Conservation (phyloP, 1,139 yeast genomes). For the Hyphopichia wangnamkhiaoensis region DNA sequence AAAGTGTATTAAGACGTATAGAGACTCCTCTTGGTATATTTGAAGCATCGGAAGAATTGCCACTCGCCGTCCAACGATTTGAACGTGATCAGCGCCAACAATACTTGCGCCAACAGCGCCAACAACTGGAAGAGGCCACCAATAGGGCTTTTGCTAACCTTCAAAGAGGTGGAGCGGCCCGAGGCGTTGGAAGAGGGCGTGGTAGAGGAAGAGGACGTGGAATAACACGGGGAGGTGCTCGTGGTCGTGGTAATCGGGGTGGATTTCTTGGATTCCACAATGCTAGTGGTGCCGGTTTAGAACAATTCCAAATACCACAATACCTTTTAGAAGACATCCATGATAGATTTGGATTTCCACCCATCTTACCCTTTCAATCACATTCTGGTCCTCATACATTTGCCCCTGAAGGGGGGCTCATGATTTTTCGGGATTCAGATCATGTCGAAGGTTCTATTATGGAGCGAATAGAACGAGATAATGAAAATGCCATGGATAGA, state of each 20-base stretch:
- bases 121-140: no score
- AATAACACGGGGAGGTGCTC: not conserved
- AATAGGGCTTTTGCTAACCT: no score
- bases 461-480: conserved; percentile 44
- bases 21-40: conserved; percentile 6
- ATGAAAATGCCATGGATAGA: conserved; percentile 36
- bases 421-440: conserved; percentile 7
- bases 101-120: no score
- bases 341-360: not conserved
- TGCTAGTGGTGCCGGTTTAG: not conserved
- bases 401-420: not conserved
- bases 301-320: conserved; percentile 5
- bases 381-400: not conserved
- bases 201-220: not conserved
- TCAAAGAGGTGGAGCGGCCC: not conserved
- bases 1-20: conserved; percentile 2
- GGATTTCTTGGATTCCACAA: not conserved
- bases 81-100: not conserved
- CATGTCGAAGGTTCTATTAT: conserved; percentile 34
- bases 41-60: not conserved
- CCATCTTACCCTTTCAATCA: not conserved
- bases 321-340: not conserved
- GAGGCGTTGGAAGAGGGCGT: not conserved
- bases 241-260: not conserved
- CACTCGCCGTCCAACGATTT: not conserved